A percentile compares a stretch with the other conserved stretches of the same genome.
These are phyloP conservation scores for Suillus subaureus DNA, from an alignment of 768 basidiomycete genomes.

Conservation along the genomic window DNA sequence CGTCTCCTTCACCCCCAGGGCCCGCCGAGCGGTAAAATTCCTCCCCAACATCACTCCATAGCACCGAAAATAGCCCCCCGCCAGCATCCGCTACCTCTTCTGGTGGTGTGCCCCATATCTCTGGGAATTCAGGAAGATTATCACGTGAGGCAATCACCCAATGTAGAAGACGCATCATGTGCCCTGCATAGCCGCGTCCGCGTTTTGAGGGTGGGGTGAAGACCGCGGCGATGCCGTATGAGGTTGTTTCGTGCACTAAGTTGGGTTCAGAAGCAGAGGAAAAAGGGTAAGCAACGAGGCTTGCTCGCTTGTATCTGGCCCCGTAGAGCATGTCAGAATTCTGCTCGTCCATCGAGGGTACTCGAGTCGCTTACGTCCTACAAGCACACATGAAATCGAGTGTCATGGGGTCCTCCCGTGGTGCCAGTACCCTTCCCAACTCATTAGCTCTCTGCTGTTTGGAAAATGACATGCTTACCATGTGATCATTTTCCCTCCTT, in stretches of 20 bases:
- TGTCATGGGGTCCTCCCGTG: constrained; percentile 44
- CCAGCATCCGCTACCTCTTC: constrained; percentile 34
- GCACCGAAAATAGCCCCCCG: constrained; percentile 48
- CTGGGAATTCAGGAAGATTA: constrained; percentile 40
- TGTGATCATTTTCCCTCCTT: constrained; percentile 44
- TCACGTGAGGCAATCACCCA: constrained; percentile 46
- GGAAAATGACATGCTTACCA: constrained; percentile 40
- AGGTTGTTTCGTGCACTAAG: constrained; percentile 35
- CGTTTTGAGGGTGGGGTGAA: constrained; percentile 54
- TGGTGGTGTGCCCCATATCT: constrained; percentile 48
- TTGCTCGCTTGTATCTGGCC: constrained; percentile 39
- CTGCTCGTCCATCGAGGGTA: background rate
- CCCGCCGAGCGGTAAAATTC: constrained; percentile 49
- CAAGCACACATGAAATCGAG: constrained; percentile 62
- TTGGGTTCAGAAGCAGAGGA: constrained; percentile 7
- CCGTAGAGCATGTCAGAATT: background rate
- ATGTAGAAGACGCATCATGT: constrained; percentile 69
- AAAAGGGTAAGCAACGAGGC: constrained; percentile 30
- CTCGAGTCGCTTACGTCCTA: constrained; percentile 51
- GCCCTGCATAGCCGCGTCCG: constrained; percentile 56
- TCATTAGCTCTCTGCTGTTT: background rate
- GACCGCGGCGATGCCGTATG: constrained; percentile 59
- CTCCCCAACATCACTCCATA: constrained; percentile 58
- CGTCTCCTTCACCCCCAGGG: constrained; percentile 32
- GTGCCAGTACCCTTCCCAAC: constrained; percentile 55